These are phyloP conservation scores for Lasiodiplodia theobromae DNA, from an alignment of 2,329 filamentous ascomycete species.

Conservation along the genomic window DNA sequence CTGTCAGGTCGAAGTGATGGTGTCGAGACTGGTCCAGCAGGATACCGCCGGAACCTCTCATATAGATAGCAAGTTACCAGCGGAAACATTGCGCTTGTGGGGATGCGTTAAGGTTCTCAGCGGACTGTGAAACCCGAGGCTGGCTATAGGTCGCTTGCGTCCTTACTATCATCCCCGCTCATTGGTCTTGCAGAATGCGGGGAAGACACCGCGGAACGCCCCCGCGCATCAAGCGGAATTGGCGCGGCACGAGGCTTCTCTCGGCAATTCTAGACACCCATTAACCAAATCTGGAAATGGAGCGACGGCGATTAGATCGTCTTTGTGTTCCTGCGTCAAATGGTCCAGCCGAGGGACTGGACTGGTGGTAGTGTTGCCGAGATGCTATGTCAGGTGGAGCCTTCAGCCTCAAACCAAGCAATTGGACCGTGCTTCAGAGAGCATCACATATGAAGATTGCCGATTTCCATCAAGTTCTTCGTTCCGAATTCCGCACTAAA, in stretches of 20 bases:
- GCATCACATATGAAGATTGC: too few species aligned
- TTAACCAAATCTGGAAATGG: neutral
- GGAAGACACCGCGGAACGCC: constrained; percentile 17
- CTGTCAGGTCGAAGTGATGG: neutral
- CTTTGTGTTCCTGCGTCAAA: neutral
- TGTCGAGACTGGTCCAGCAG: neutral
- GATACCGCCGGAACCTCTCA: constrained; percentile 6
- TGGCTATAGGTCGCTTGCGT: constrained; percentile 14
- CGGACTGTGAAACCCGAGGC: neutral
- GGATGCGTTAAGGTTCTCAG: neutral
- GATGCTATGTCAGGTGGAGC: neutral
- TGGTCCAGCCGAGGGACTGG: neutral
- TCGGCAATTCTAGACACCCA: neutral
- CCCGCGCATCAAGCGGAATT: constrained; percentile 14
- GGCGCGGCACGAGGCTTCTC: neutral
- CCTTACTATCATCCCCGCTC: constrained; percentile 5
- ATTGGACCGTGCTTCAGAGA: neutral
- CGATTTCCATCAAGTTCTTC: too few species aligned
- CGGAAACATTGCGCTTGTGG: constrained; percentile 24
- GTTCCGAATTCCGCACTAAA: neutral
- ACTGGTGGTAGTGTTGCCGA: neutral
- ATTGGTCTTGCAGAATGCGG: constrained; percentile 22
- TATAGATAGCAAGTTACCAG: constrained; percentile 10
- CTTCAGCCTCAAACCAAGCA: neutral
- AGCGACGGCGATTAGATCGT: too few species aligned